phyloP scores from a whole-genome alignment of 169 alveolate species.

The Cryptosporidium ubiquitum region DNA sequence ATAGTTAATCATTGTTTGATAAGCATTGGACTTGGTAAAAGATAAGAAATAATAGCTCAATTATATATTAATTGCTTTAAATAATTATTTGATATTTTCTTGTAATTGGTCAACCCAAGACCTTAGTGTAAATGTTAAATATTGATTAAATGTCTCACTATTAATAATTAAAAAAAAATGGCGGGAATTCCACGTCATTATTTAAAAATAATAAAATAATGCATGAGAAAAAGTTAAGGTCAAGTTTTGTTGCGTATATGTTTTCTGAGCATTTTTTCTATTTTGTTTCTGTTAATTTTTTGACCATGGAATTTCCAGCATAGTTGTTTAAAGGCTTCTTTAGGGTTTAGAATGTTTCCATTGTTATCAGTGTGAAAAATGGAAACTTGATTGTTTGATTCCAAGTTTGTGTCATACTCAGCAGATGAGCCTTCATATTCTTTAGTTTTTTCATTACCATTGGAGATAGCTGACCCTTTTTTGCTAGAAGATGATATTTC shows the following conservation, averaged over 20 bases:
- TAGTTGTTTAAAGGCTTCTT: slow-evolving; percentile 41
- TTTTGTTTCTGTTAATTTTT: slow-evolving; percentile 33
- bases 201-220: background rate
- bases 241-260: slow-evolving; percentile 1
- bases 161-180: background rate
- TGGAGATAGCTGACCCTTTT: background rate
- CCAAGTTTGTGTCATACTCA: background rate
- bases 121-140: background rate
- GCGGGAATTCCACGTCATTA: slow-evolving; percentile 4
- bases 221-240: background rate
- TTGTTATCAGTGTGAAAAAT: slow-evolving; percentile 54
- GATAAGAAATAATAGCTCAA: background rate
- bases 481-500: slow-evolving; percentile 6
- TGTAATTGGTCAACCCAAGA: background rate
- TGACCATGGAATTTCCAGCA: slow-evolving; percentile 74
- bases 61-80: too few species aligned
- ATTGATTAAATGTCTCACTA: background rate
- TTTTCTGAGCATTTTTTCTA: slow-evolving; percentile 45
- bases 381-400: background rate
- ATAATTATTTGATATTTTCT: too few species aligned
- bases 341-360: slow-evolving; percentile 42
- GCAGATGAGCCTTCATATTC: background rate
- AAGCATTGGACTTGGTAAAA: too few species aligned
- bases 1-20: too few species aligned
- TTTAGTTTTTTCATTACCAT: background rate